These are phyloP conservation scores for Lophiostoma macrostomum DNA, from an alignment of 495 filamentous ascomycete species.

Conservation along the genomic window DNA sequence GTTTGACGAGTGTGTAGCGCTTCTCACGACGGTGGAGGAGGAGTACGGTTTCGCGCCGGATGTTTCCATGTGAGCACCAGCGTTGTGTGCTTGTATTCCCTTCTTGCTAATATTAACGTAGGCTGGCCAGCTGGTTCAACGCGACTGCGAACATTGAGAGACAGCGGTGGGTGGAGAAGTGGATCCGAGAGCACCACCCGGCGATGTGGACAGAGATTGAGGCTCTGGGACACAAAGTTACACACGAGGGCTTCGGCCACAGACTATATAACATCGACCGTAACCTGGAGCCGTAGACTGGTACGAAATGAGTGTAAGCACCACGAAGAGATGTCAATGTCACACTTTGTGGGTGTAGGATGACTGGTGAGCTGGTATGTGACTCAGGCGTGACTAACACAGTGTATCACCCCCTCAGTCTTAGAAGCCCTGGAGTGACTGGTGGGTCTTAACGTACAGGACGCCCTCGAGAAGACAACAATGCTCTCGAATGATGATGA, in stretches of 20 bases:
- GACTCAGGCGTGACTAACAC: too few species aligned
- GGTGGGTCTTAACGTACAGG: too few species aligned
- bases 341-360: too few species aligned
- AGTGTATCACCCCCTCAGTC: too few species aligned
- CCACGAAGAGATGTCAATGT: too few species aligned
- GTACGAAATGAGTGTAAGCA: neutral
- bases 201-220: conserved; percentile 64
- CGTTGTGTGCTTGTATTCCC: neutral
- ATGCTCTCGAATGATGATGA: too few species aligned
- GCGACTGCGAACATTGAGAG: conserved; percentile 56
- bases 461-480: too few species aligned
- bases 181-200: conserved; percentile 65
- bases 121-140: conserved; percentile 71
- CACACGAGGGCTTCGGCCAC: conserved; percentile 28
- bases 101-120: conserved; percentile 42
- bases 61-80: conserved; percentile 63
- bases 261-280: conserved; percentile 25
- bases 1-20: conserved; percentile 54
- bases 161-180: conserved; percentile 67
- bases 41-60: conserved; percentile 64
- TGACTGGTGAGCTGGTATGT: too few species aligned
- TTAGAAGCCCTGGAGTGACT: too few species aligned
- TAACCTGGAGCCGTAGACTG: conserved; percentile 25
- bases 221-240: conserved; percentile 16
- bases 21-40: conserved; percentile 62